These are phyloP conservation scores for Solanum neorickii DNA, from an alignment of 257 asterid species.

Conservation along the genomic window DNA sequence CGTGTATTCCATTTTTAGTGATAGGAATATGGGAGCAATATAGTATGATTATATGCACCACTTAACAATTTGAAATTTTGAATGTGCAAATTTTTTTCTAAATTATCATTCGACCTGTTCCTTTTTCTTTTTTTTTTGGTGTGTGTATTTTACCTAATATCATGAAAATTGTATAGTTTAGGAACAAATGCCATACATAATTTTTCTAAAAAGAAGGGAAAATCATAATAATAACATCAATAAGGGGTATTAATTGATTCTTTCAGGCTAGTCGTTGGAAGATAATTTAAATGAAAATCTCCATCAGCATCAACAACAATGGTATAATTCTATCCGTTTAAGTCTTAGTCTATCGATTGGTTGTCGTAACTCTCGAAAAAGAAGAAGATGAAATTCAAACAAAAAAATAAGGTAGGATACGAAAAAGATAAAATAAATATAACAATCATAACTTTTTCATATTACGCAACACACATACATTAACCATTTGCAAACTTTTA, in stretches of 20 bases:
- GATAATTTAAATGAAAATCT: no score
- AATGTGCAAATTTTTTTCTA: not conserved
- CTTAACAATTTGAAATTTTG: not conserved
- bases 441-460: not conserved
- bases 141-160: not conserved
- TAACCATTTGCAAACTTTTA: not conserved
- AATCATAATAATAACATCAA: not conserved
- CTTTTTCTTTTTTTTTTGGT: no score
- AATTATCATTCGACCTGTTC: not conserved
- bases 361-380: not conserved
- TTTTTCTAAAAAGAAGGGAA: not conserved
- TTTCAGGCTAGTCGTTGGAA: not conserved
- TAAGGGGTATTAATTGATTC: not conserved
- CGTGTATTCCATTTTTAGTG: not conserved
- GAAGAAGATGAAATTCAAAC: not conserved
- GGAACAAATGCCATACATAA: not conserved
- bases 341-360: no score
- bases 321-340: no score
- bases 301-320: no score
- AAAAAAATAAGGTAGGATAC: no score
- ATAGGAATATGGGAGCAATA: not conserved
- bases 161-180: not conserved
- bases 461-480: not conserved
- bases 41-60: no score
- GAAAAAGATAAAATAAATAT: no score